These are phyloP conservation scores for Pezicula carpinea DNA, from an alignment of 2,329 filamentous ascomycete species.

Conservation along the genomic window DNA sequence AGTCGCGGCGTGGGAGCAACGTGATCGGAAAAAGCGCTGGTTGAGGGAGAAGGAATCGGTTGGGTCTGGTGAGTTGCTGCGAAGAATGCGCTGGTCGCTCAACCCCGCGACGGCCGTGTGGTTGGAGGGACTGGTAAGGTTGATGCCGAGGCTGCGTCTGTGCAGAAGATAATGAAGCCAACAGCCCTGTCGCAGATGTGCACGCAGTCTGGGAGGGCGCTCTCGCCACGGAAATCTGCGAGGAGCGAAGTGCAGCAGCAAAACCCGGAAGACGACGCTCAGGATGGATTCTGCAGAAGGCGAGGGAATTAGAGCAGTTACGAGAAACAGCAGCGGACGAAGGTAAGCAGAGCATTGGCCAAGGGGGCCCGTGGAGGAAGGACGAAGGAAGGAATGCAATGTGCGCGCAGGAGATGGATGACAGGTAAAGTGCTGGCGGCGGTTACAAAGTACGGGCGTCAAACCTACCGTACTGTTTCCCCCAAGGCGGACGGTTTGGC, in stretches of 20 bases:
- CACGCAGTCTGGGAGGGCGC: not conserved
- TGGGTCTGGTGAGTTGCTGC: not conserved
- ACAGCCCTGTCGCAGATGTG: not conserved
- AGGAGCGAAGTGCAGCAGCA: not conserved
- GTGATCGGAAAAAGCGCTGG: not conserved
- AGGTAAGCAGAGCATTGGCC: no score
- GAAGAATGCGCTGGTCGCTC: not conserved
- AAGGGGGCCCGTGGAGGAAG: no score
- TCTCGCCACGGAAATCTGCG: not conserved
- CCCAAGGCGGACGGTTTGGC: no score
- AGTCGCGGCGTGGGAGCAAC: not conserved
- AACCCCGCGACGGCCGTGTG: not conserved
- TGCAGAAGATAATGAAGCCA: not conserved
- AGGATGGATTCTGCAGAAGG: not conserved
- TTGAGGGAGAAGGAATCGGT: not conserved
- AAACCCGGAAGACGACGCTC: not conserved
- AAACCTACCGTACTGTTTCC: no score
- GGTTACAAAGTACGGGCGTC: no score
- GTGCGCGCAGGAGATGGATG: no score
- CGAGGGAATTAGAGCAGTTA: no score
- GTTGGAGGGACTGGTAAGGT: not conserved
- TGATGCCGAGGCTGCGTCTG: conserved; percentile 2
- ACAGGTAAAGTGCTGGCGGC: no score
- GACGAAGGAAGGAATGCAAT: no score
- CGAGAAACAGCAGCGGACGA: no score